Base-by-base conservation (phyloP, 148 eudicot species). In the Nepenthes gracilis region DNA sequence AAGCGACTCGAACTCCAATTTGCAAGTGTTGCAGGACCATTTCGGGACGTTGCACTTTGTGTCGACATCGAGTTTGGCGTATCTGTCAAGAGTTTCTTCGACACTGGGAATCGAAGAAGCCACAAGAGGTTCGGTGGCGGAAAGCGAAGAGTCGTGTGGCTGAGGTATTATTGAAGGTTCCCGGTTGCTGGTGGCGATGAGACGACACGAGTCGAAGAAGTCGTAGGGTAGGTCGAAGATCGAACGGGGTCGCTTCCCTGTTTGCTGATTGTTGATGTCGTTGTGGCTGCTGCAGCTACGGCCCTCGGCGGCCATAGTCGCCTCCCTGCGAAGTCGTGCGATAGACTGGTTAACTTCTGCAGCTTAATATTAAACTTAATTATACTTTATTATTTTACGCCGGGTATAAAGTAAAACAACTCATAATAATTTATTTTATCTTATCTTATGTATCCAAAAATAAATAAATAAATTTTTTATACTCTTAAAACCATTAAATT, bases 11-110 rank as follows among this genome's bases (percentile, higher is more conserved):
- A 91, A 91, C 60, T 85, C 92, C 10, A 77, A 74, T 67, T 77
- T 81, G 64, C 97, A 91, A 34, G 83, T 85, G 51, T 81, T 87
- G 56, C 97, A 91, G n/a, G 88, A 78, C 90, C 74, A 85, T 68
- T 81, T 83, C 54, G 70, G 69, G 58, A 65, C 47, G 15, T 8
- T 12, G 61, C 38, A 37, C 34, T 34, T 15, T 32, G 32, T 33
- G 2, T 35, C 32, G 4, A 51, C 35, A 43, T 48, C 33, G 47
- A 55, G 35, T 12, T 45, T 9, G 55, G 73, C 62, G 35, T 43
- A 66, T 9, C 66, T 61, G 57, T n/a, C 65, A 66, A 59, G 74
- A 73, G 75, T 66, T 75, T 69, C 60, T 33, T 69, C 51, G 45
- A 35, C 45, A 23, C 58, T 48, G 9, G 66, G 14, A 33, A 47